These are phyloP conservation scores for Cinchona pubescens DNA, from an alignment of 257 asterid genomes.

Conservation along the genomic window DNA sequence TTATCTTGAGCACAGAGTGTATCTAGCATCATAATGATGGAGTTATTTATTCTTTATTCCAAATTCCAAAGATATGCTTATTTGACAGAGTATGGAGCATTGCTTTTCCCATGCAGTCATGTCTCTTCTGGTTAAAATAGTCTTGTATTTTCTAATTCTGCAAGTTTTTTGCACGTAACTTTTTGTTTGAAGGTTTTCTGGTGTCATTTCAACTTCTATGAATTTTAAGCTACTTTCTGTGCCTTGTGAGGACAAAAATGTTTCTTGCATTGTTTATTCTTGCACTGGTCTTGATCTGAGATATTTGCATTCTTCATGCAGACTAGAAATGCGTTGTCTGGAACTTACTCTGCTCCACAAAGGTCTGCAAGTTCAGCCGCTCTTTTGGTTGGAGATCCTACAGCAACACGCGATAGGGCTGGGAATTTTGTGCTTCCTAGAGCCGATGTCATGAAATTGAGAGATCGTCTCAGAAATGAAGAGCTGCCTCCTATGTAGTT, in stretches of 20 bases:
- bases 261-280: neutral
- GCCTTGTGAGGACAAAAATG: neutral
- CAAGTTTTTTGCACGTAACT: neutral
- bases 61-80: neutral
- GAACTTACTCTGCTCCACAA: conserved; percentile 99
- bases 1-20: neutral
- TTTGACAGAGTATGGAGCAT: neutral
- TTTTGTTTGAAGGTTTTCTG: neutral
- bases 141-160: neutral
- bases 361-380: conserved; percentile 98
- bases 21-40: neutral
- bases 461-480: conserved; percentile 96
- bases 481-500: too few relatives aligned
- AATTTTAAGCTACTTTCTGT: neutral
- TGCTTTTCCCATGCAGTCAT: neutral
- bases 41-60: neutral
- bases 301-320: conserved; percentile 35
- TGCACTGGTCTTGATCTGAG: conserved; percentile 23
- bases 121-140: neutral
- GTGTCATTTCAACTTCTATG: neutral
- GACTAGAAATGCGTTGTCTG: conserved; percentile 95
- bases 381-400: conserved; percentile 98
- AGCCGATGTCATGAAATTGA: conserved; percentile 94
- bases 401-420: conserved; percentile 80
- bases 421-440: conserved; percentile 98